A percentile compares a stretch with the other conserved stretches of the same genome.
Evolutionary conservation across 495 filamentous ascomycete species (phyloP).

Genomic region (Aspergillus asperescens): DNA sequence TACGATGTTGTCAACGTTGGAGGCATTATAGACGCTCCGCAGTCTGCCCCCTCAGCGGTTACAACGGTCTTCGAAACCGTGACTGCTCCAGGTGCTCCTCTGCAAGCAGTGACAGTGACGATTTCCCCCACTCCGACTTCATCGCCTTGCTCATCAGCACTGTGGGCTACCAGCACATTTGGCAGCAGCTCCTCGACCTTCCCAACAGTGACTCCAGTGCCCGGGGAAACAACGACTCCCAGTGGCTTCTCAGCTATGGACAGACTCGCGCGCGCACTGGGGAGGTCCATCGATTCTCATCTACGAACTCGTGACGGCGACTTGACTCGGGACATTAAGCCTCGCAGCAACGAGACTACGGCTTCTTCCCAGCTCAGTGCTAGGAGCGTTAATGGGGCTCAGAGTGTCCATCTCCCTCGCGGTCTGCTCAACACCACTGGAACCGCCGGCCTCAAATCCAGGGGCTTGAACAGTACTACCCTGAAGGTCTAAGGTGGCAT

Average conservation of each 20-base stretch:
- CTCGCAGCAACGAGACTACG: slow-evolving; percentile 2
- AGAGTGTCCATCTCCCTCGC: slow-evolving; percentile 6
- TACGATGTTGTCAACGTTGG: slow-evolving; percentile 50
- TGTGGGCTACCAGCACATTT: neutral
- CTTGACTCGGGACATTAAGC: neutral
- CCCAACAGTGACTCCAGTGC: slow-evolving; percentile 3
- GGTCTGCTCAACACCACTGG: slow-evolving; percentile 13
- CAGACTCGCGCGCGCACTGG: slow-evolving; percentile 5
- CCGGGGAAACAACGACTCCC: neutral
- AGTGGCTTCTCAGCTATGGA: slow-evolving; percentile 2
- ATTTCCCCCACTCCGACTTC: slow-evolving; percentile 24
- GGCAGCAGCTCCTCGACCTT: neutral
- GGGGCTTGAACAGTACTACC: slow-evolving; percentile 10
- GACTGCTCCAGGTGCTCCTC: slow-evolving; percentile 27
- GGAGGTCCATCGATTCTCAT: slow-evolving; percentile 1
- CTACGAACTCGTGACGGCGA: neutral
- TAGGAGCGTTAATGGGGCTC: slow-evolving; percentile 12
- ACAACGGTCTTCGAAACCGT: slow-evolving; percentile 34
- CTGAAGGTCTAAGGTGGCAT: slow-evolving; percentile 8
- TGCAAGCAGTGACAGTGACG: slow-evolving; percentile 31
- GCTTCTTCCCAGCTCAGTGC: neutral
- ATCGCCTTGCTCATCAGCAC: slow-evolving; percentile 13
- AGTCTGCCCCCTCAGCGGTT: slow-evolving; percentile 12
- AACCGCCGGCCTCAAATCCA: neutral
- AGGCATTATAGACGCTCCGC: slow-evolving; percentile 25